Base-by-base conservation (phyloP, 1,139 yeast species). In the Candida tropicalis region DNA sequence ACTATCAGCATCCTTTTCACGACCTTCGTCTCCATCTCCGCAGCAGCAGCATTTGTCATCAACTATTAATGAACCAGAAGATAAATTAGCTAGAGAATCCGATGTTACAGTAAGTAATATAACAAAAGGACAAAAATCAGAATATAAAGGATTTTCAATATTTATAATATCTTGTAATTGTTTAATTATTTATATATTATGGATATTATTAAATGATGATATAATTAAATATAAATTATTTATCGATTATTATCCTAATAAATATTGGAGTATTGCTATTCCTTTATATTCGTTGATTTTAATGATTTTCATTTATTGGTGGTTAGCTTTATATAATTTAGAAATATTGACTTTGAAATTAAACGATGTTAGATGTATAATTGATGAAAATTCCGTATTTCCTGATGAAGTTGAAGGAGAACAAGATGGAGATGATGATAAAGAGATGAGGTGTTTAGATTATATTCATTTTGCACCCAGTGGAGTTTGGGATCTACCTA, bases 241-340 rank as follows among this genome's bases (percentile, higher is more conserved):
- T 1, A 77, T 89, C 11, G 76, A 80, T 53, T 89, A 87, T 62
- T 86, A 83, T 53, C 96, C 96, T 0, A 85, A 89, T 26, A 71
- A 89, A 52, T 88, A 93, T 84, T 89, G 97, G 97, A 84, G 93
- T 2, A 58, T 84, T 40, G 87, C 90, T 0, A 61, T 87, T 1
- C 96, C 96, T 1, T 70, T 85, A 3, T 84, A 79, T 54, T 71
- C 84, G 7, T 66, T 91, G 32, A 80, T 88, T 73, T 62, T 75
- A 12, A 81, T 91, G 87, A 65, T 82, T 8, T 89, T 81, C 57
- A 76, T 77, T 0, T 91, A 90, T 60, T 68, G 87, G 4, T 87
- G 83, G 3, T 63, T 90, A 43, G 82, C 84, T 0, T 63, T 82
- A 36, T 88, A 85, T 68, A 87, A 87, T 56, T 79, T 81, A 4